phyloP scores from a whole-genome alignment of 257 asterid species.

The Phtheirospermum japonicum region DNA sequence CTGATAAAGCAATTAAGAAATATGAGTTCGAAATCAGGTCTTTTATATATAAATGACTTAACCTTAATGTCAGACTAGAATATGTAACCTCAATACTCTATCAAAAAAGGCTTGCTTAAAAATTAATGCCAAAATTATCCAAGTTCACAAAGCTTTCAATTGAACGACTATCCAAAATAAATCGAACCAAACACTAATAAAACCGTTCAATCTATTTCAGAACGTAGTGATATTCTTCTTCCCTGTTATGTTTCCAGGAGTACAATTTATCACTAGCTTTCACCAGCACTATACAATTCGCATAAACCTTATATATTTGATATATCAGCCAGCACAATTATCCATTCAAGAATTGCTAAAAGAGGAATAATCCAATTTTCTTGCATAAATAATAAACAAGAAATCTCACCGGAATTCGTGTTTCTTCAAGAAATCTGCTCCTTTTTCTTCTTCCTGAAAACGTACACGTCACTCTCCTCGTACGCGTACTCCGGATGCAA shows the following conservation, averaged over 20 bases:
- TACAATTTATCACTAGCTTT: neutral
- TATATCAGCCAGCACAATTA: neutral
- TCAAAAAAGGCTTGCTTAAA: neutral
- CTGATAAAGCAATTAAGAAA: neutral
- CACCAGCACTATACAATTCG: neutral
- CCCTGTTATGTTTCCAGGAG: neutral
- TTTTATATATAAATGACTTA: neutral
- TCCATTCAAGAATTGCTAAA: neutral
- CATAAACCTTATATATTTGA: neutral
- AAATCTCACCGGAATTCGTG: constrained; percentile 21
- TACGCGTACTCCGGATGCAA: constrained; percentile 87
- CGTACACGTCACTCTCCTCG: constrained; percentile 77
- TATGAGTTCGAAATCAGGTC: neutral
- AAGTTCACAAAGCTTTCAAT: neutral
- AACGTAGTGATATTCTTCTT: neutral
- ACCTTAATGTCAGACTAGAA: neutral
- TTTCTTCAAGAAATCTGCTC: constrained; percentile 23
- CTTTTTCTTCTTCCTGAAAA: constrained; percentile 63
- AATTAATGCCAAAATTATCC: neutral
- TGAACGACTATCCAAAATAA: neutral
- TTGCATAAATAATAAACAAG: neutral
- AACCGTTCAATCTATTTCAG: too few species aligned
- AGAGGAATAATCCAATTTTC: neutral
- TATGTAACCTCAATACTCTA: neutral
- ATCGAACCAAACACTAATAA: neutral